These are phyloP conservation scores for Neodidymelliopsis sp. DNA, from an alignment of 2,329 filamentous ascomycete genomes.

Conservation along the genomic window DNA sequence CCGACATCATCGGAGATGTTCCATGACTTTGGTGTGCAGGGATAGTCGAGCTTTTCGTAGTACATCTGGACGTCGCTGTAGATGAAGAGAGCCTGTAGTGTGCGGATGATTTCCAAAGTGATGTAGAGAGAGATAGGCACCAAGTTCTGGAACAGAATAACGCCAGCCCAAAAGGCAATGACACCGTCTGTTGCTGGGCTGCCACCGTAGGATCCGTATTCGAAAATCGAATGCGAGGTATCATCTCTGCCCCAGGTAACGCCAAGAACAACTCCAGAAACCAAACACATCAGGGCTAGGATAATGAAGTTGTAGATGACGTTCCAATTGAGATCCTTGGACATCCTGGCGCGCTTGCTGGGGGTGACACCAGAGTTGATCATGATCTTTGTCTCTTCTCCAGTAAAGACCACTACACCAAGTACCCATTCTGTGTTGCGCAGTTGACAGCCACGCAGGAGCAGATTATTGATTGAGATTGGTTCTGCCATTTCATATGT, in stretches of 20 bases:
- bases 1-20: constrained; percentile 98
- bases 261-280: constrained; percentile 85
- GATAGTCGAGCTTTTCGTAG: constrained; percentile 91
- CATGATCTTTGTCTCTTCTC: constrained; percentile 98
- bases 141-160: constrained; percentile 98
- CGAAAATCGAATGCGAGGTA: constrained; percentile 81
- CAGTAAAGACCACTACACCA: constrained; percentile 91
- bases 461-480: constrained; percentile 91
- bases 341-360: constrained; percentile 89
- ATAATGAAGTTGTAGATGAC: constrained; percentile 96
- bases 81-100: constrained; percentile 94
- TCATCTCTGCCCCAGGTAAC: constrained; percentile 78
- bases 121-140: constrained; percentile 98
- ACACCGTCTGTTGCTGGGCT: constrained; percentile 82
- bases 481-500: constrained; percentile 86
- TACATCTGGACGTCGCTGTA: constrained; percentile 98
- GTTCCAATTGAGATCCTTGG: constrained; percentile 94
- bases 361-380: constrained; percentile 96
- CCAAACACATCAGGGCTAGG: constrained; percentile 85
- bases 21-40: constrained; percentile 97
- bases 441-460: constrained; percentile 90
- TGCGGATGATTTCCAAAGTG: constrained; percentile 92
- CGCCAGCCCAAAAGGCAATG: constrained; percentile 93
- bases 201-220: constrained; percentile 80
- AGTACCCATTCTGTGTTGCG: constrained; percentile 97